These are phyloP conservation scores for Glycyrrhiza uralensis DNA, from an alignment of 306 rosid species.

Conservation along the genomic window DNA sequence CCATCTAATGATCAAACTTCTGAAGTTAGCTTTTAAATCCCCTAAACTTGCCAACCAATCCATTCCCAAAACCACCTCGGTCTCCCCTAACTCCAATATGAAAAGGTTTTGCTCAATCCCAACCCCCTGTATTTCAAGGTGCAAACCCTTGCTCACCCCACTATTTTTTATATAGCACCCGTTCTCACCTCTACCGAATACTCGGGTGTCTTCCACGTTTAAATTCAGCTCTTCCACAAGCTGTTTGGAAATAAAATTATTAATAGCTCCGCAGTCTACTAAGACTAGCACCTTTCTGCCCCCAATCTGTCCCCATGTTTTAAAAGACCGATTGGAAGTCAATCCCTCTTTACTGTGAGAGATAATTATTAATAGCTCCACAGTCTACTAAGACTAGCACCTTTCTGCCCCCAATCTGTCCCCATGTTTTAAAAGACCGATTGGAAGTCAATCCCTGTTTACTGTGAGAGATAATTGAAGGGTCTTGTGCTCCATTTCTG, in stretches of 20 bases:
- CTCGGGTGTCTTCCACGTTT: no score
- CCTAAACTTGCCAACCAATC: not conserved
- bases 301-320: rapidly evolving
- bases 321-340: not conserved
- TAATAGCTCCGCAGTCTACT: not conserved
- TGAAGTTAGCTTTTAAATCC: not conserved
- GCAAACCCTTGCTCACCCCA: no score
- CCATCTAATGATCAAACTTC: not conserved
- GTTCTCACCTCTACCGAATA: no score
- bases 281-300: not conserved
- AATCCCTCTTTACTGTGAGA: not conserved
- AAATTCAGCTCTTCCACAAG: not conserved
- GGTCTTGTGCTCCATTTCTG: not conserved
- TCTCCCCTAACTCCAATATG: no score
- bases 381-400: not conserved
- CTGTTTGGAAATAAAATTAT: not conserved
- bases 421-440: not conserved
- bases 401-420: not conserved
- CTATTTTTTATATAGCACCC: no score
- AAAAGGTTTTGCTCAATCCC: no score
- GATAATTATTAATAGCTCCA: not conserved
- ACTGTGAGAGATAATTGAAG: not conserved
- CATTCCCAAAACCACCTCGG: not conserved
- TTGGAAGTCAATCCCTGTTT: not conserved
- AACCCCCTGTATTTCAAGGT: no score